A percentile compares a stretch with the other conserved stretches of the same genome.
Evolutionary conservation across 2,329 filamentous ascomycete species (phyloP).

Genomic region (Pestalotiopsis sp.): DNA sequence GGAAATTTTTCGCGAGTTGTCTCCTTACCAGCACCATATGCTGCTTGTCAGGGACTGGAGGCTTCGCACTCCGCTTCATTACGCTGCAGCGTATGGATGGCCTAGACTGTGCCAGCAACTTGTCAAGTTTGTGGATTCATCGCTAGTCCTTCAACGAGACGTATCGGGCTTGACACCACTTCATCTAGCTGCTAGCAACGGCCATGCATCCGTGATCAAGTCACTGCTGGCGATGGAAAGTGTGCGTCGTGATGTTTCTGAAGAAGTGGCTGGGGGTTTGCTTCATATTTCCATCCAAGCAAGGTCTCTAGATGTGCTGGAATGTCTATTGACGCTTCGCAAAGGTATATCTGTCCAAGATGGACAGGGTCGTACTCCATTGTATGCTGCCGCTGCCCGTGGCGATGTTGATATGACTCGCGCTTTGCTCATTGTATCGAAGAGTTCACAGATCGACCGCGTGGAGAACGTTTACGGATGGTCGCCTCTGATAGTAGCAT

Average conservation of each 20-base stretch:
- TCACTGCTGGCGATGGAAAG: background rate
- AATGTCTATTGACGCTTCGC: conserved; percentile 7
- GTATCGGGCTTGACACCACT: conserved; percentile 11
- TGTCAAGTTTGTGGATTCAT: conserved; percentile 14
- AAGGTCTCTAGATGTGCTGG: background rate
- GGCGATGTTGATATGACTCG: conserved; percentile 7
- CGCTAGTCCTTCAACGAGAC: conserved; percentile 9
- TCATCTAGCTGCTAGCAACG: background rate
- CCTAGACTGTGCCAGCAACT: conserved; percentile 12
- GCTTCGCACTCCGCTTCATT: conserved; percentile 15
- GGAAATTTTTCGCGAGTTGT: conserved; percentile 13
- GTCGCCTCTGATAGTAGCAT: conserved; percentile 16
- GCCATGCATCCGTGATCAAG: conserved; percentile 5
- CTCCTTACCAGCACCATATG: conserved; percentile 17
- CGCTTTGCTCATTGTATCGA: conserved; percentile 1
- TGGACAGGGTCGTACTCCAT: conserved; percentile 1
- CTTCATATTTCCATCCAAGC: conserved; percentile 10
- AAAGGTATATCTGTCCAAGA: conserved; percentile 7
- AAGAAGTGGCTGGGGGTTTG: conserved; percentile 7
- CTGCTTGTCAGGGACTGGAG: conserved; percentile 15
- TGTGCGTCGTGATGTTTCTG: background rate
- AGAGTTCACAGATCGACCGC: background rate
- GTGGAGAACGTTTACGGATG: conserved; percentile 6
- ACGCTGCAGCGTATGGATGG: conserved; percentile 13
- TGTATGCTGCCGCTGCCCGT: conserved; percentile 7